Percentiles rank a stretch among this genome's conserved stretches.
These are phyloP conservation scores for Staphylotrichum tortipilum DNA, from an alignment of 495 filamentous ascomycete species.

Conservation along the genomic window DNA sequence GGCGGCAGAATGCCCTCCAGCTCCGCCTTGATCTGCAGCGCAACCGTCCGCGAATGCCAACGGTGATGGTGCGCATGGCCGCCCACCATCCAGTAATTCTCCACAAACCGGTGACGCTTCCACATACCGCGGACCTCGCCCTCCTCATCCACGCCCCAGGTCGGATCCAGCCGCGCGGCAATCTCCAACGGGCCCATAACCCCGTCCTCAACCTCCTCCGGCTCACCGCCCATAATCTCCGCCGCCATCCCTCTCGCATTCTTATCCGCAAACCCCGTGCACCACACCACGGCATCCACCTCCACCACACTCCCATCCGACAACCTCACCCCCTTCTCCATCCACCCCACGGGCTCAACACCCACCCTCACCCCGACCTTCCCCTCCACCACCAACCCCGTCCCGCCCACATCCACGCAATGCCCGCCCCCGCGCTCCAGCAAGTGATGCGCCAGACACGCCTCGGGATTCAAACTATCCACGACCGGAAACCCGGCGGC, in stretches of 20 bases:
- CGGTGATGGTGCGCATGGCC: slow-evolving; percentile 21
- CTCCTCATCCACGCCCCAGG: too few relatives aligned
- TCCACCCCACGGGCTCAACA: slow-evolving; percentile 8
- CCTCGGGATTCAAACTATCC: slow-evolving; percentile 17
- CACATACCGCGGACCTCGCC: slow-evolving; percentile 27
- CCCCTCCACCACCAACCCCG: slow-evolving; percentile 15
- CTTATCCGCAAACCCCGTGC: slow-evolving; percentile 27
- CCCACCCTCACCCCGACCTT: slow-evolving; percentile 15
- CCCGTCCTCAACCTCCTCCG: not conserved
- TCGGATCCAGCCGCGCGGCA: slow-evolving; percentile 20
- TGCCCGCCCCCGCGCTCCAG: slow-evolving; percentile 27
- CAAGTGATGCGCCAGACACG: slow-evolving; percentile 14
- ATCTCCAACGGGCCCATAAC: slow-evolving; percentile 20
- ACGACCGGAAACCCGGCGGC: slow-evolving; percentile 25
- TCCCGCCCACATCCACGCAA: slow-evolving; percentile 26
- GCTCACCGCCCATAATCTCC: slow-evolving; percentile 11
- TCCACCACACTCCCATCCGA: slow-evolving; percentile 20
- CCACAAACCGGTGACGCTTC: slow-evolving; percentile 22
- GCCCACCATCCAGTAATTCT: slow-evolving; percentile 28
- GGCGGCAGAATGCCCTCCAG: slow-evolving; percentile 21
- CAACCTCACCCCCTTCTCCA: slow-evolving; percentile 18
- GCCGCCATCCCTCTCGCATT: slow-evolving; percentile 13
- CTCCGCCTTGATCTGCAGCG: slow-evolving; percentile 28
- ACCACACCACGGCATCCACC: slow-evolving; percentile 30
- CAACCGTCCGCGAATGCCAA: slow-evolving; percentile 22